Conservation (phyloP, 768 basidiomycete species). For the Tulasnella sp. region DNA sequence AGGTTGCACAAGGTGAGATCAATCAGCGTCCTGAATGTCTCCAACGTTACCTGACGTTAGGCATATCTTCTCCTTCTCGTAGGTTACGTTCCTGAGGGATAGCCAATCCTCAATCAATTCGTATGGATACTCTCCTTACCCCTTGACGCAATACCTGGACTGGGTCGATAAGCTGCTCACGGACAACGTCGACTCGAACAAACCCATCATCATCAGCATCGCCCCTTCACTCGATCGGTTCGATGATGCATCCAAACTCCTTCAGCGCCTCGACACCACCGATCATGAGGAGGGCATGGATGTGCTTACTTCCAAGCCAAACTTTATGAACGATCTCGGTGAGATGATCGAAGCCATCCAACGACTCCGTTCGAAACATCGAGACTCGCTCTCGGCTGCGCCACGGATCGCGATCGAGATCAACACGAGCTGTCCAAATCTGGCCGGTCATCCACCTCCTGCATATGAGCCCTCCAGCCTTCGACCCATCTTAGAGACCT, state of each 20-base stretch:
- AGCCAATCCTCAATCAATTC: constrained; percentile 57
- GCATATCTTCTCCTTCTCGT: not conserved
- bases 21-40: not conserved
- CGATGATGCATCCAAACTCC: not conserved
- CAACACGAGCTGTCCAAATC: constrained; percentile 81
- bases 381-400: constrained; percentile 1
- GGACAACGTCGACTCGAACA: constrained; percentile 26
- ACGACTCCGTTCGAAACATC: constrained; percentile 35
- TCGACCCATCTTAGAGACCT: constrained; percentile 40
- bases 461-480: constrained; percentile 50
- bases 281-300: too few species aligned
- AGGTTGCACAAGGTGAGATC: constrained; percentile 44
- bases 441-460: constrained; percentile 36
- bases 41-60: not conserved
- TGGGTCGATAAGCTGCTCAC: constrained; percentile 49
- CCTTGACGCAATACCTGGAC: constrained; percentile 50
- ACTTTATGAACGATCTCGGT: constrained; percentile 31
- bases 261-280: not conserved
- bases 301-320: not conserved
- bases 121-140: constrained; percentile 78
- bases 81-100: constrained; percentile 21
- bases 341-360: constrained; percentile 53
- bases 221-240: constrained; percentile 38
- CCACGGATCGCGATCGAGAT: constrained; percentile 55
- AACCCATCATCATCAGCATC: constrained; percentile 72